These are phyloP conservation scores for Oldenlandia corymbosa DNA, from an alignment of 257 asterid genomes.

Conservation along the genomic window DNA sequence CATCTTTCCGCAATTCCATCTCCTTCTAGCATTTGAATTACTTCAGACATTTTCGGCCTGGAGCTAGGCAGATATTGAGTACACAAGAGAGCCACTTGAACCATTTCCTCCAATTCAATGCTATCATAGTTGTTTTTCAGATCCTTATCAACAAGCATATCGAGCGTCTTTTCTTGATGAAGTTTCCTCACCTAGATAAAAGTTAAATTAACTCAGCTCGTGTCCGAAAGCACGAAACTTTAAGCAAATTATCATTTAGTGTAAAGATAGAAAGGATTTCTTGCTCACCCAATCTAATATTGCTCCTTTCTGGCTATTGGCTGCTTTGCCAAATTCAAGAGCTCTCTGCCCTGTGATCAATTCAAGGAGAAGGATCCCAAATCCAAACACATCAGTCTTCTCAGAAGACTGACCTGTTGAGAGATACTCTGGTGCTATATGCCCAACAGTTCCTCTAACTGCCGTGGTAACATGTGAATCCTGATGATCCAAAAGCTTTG, in stretches of 20 bases:
- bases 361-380: conserved; percentile 91
- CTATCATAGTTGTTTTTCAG: conserved; percentile 57
- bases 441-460: conserved; percentile 97
- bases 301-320: conserved; percentile 72
- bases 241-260: no score
- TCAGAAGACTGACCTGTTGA: conserved; percentile 98
- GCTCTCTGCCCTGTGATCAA: conserved; percentile 90
- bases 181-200: conserved; percentile 68
- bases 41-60: conserved; percentile 95
- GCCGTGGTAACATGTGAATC: conserved; percentile 97
- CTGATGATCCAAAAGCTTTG: conserved; percentile 90
- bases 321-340: conserved; percentile 74
- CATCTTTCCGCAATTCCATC: conserved; percentile 96
- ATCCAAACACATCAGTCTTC: conserved; percentile 97
- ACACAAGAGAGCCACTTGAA: conserved; percentile 82
- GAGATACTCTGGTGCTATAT: conserved; percentile 93
- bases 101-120: conserved; percentile 89
- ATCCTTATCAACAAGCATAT: conserved; percentile 69
- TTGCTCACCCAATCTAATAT: conserved; percentile 90
- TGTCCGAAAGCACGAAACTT: no score
- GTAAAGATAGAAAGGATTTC: not conserved
- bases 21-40: conserved; percentile 94
- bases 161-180: conserved; percentile 78
- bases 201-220: no score
- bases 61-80: conserved; percentile 76